Evolutionary conservation across 2,329 filamentous ascomycete species (phyloP).

Genomic region (Alternaria infectoria): DNA sequence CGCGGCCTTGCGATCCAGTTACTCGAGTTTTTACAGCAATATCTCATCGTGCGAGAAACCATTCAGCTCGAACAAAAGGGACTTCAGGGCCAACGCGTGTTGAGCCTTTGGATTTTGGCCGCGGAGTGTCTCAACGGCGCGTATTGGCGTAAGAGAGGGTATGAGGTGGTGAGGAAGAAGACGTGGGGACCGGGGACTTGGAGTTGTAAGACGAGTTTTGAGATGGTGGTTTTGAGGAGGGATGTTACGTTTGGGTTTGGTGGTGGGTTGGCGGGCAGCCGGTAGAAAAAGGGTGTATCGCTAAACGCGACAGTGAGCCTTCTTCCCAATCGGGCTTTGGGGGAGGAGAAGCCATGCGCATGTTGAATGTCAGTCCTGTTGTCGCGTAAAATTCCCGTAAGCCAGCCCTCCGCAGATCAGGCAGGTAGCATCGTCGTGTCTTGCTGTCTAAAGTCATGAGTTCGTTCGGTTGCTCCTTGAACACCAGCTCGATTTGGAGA

Average conservation of each 20-base stretch:
- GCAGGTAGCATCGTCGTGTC: not conserved
- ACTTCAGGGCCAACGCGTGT: not conserved
- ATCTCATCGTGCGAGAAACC: constrained; percentile 10
- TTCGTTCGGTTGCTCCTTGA: not conserved
- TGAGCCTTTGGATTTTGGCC: constrained; percentile 28
- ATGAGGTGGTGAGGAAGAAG: constrained; percentile 20
- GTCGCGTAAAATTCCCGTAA: not conserved
- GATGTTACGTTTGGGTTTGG: constrained; percentile 14
- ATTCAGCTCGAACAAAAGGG: not conserved
- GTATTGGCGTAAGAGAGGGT: constrained; percentile 38
- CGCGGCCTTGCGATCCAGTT: constrained; percentile 27
- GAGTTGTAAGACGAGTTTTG: constrained; percentile 29
- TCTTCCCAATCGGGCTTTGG: no score
- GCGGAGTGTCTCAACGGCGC: constrained; percentile 32
- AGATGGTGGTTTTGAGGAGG: constrained; percentile 29
- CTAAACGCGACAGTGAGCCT: no score
- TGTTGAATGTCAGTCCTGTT: not conserved
- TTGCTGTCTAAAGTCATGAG: not conserved
- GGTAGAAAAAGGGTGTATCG: not conserved
- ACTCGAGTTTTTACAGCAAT: constrained; percentile 13
- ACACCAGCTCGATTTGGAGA: not conserved
- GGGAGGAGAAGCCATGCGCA: not conserved
- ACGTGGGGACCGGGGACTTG: constrained; percentile 18
- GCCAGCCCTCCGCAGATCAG: fast-evolving
- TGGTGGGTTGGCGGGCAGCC: not conserved